Conservation (phyloP, 257 asterid species). For the Schizonepeta tenuifolia region DNA sequence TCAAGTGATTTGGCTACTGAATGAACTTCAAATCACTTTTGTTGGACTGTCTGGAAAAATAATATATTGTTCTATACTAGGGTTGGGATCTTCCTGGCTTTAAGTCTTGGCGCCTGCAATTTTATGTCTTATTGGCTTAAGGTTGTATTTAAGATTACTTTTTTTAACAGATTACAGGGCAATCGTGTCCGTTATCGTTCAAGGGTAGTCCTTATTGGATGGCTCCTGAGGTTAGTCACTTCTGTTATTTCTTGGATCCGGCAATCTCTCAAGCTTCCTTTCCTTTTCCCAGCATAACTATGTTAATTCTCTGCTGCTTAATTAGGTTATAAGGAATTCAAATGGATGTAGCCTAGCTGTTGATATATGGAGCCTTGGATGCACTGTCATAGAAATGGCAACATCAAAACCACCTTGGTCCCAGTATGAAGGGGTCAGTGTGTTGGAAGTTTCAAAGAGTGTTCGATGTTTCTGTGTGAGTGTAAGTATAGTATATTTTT, state of each 20-base stretch:
- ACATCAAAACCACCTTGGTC: slow-evolving; percentile 98
- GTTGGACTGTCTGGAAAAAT: slow-evolving; percentile 5
- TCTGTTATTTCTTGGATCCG: slow-evolving; percentile 7
- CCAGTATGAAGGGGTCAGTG: slow-evolving; percentile 98
- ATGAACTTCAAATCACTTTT: slow-evolving; percentile 21
- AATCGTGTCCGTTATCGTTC: slow-evolving; percentile 84
- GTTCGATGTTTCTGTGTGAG: neutral
- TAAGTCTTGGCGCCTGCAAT: neutral
- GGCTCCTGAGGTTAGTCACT: slow-evolving; percentile 93
- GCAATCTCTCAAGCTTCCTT: slow-evolving; percentile 18
- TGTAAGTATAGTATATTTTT: neutral
- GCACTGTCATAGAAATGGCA: slow-evolving; percentile 99
- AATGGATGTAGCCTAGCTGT: slow-evolving; percentile 95
- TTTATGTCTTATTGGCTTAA: slow-evolving; percentile 6
- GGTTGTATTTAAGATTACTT: slow-evolving; percentile 12
- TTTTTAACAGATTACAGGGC: slow-evolving; percentile 81
- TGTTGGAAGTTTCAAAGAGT: neutral
- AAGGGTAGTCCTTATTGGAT: slow-evolving; percentile 99
- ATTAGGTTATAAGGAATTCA: slow-evolving; percentile 70
- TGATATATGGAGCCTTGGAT: slow-evolving; percentile 99
- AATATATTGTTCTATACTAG: neutral
- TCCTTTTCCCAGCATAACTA: neutral
- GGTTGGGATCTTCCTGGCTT: slow-evolving; percentile 13
- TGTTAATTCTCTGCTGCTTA: slow-evolving; percentile 23
- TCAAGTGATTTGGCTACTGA: slow-evolving; percentile 29